Evolutionary conservation across 176 grass and related monocot species (phyloP).

Genomic region (Dendrocalamus sinicus): DNA sequence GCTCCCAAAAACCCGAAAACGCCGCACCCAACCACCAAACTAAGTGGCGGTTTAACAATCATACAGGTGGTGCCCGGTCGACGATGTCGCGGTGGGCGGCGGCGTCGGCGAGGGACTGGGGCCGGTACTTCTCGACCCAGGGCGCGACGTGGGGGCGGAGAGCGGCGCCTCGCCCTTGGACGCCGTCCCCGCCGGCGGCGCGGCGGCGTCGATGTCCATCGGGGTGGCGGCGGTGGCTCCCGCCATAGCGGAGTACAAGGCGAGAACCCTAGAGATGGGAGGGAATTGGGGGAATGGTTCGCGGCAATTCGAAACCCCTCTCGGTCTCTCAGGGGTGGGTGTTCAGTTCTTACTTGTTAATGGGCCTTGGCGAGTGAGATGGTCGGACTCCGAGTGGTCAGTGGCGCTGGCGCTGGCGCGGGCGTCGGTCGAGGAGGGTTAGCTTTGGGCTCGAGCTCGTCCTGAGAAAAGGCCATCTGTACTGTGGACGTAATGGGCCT

Average conservation of each 20-base stretch:
- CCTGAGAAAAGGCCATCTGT: background rate
- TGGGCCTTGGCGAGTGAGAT: background rate
- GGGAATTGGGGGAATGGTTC: slow-evolving; percentile 37
- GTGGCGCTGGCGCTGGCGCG: background rate
- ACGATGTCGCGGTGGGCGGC: slow-evolving; percentile 96
- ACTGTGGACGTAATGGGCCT: background rate
- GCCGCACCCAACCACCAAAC: background rate
- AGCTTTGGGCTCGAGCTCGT: background rate
- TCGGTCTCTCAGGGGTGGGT: background rate
- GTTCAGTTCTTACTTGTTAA: too few species aligned
- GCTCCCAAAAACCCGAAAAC: slow-evolving; percentile 13
- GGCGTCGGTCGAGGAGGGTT: background rate
- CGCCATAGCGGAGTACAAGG: slow-evolving; percentile 48
- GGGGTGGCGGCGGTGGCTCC: slow-evolving; percentile 53
- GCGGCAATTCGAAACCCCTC: slow-evolving; percentile 69
- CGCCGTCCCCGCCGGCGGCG: background rate
- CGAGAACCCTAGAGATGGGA: slow-evolving; percentile 53
- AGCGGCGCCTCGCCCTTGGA: slow-evolving; percentile 64
- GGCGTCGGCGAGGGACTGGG: slow-evolving; percentile 89
- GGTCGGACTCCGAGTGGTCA: background rate
- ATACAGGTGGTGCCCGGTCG: background rate
- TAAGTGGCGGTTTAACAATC: background rate
- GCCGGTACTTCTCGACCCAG: slow-evolving; percentile 97
- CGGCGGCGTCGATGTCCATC: slow-evolving; percentile 84
- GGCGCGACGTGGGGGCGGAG: slow-evolving; percentile 57